Evolutionary conservation across 495 filamentous ascomycete genomes (phyloP), one percentile per base, ranked within the genome.

Genomic region (Bacidia rubella): DNA sequence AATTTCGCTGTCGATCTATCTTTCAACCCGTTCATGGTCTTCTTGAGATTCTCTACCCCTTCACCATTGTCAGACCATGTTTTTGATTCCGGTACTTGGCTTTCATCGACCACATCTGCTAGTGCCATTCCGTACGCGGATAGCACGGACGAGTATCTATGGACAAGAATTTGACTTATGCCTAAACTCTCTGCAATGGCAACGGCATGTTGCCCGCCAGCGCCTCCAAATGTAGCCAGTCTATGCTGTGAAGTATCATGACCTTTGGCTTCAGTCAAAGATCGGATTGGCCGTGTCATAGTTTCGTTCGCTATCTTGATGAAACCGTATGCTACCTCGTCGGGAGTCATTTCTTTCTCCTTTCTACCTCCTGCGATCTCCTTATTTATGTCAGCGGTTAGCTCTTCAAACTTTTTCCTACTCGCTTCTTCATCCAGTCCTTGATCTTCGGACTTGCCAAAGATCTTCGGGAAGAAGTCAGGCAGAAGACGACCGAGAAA

Each of bases 61-160:
- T 72, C 67, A 19, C 74, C 74, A 23, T 72, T 52, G n/a, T 79
- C 76, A 9, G 68, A 66, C 82, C 86, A 90, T 2, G 86, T 76
- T n/a, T 77, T 78, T 2, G 88, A 92, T 41, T 88, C 87, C 5
- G 92, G 92, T 58, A 90, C 87, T 60, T 96, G 90, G 29, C 80
- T 73, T 66, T 98, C 92, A 47, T 95, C 85, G 11, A 96, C 90
- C 0, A 95, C 89, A 62, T 98, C 90, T 3, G 92, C 92, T 21
- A 98, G 66, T 2, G 88, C 88, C 90, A 98, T 96, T 15, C 92
- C 92, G 57, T 96, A 98, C 2, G 92, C 92, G 0, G 89, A 95
- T 0, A 98, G 74, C 1, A 98, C 88, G 0, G 90, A 95, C 0
- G 90, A 95, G 63, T 96, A 95, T 38, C 84, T 74, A 62, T 96